A percentile compares a stretch with the other conserved stretches of the same genome.
Conservation (phyloP, 163 green algal genomes). For the Chlorella variabilis region DNA sequence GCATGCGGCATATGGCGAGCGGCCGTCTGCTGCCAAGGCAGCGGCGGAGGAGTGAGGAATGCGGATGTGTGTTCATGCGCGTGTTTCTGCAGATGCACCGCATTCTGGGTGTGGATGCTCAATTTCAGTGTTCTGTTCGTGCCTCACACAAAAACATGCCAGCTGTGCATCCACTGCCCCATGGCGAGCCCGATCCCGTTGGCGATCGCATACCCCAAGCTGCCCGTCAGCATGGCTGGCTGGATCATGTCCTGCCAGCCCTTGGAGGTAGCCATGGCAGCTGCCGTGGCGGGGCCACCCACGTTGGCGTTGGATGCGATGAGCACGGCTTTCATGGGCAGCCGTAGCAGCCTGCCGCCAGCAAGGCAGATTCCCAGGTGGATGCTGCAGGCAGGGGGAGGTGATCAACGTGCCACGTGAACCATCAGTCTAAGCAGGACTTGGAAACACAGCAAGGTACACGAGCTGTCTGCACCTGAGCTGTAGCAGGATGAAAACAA, state of each 20-base stretch:
- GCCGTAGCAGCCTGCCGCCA: slow-evolving; percentile 17
- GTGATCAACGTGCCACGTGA: too few relatives aligned
- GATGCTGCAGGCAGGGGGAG: slow-evolving; percentile 30
- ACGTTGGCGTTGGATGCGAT: slow-evolving; percentile 75
- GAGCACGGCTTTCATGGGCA: slow-evolving; percentile 56
- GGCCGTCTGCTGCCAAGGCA: too few relatives aligned
- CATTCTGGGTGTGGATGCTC: too few relatives aligned
- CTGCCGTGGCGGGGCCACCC: slow-evolving; percentile 72
- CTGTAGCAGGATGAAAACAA: slow-evolving; percentile 62
- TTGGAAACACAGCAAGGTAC: too few relatives aligned
- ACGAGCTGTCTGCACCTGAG: slow-evolving; percentile 37
- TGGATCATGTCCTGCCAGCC: slow-evolving; percentile 64
- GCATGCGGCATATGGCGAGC: too few relatives aligned
- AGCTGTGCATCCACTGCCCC: slow-evolving; percentile 17
- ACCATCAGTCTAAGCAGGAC: too few relatives aligned
- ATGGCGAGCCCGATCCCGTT: slow-evolving; percentile 56
- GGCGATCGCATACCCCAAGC: slow-evolving; percentile 67
- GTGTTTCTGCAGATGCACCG: too few relatives aligned
- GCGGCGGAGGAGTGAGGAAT: too few relatives aligned
- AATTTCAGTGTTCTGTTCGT: too few relatives aligned
- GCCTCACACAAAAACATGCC: neutral
- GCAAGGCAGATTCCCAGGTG: slow-evolving; percentile 52
- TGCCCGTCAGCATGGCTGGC: slow-evolving; percentile 65
- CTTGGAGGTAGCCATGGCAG: slow-evolving; percentile 64
- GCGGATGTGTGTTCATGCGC: too few relatives aligned